Evolutionary conservation across 768 basidiomycete species (phyloP), one percentile per base, ranked within the genome.

Genomic region (Clathrus columnatus): DNA sequence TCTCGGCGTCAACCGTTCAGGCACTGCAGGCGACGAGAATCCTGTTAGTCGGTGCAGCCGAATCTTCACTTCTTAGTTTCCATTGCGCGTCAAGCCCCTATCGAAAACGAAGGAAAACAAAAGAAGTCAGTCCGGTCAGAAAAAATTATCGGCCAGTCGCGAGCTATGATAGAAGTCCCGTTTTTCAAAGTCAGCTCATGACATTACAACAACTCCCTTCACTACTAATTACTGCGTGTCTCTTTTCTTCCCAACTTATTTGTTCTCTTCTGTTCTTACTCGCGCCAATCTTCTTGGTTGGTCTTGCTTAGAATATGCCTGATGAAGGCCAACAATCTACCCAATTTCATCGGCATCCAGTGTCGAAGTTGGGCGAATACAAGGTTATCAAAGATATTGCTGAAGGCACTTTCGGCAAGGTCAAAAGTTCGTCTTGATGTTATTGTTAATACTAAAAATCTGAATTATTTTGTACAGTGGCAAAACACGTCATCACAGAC

Each of bases 341-440:
- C 36, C 36, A 36, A n/a, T n/a, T 4, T 8, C 4, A 36, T 11
- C 36, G 36, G 36, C 36, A 36, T 36, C n/a, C 86, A 11, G 74
- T 84, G 11, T 81, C 84, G 16, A 86, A 86, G 73, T 82, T 96
- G 28, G 93, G 95, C 45, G 88, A 94, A 73, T 97, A 97, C 70
- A 87, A 81, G 42, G 82, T 98, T 56, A 80, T 85, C 53, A 71
- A 81, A 56, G 92, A 94, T 61, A 87, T 97, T 57, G 95, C 94
- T 18, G 92, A 94, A 61, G 96, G 96, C 2, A 95, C 91, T 10
- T 99, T 98, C 73, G 96, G 95, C 54, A 97, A 96, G 72, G 96
- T 99, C 68, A 98, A 97, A 78, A 90, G 95, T 96, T 70, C 69
- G 91, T 82, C 21, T 20, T 18, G 18, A 16, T 32, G 16, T n/a